Conservation (phyloP, 2,329 filamentous ascomycete species). For the Apiospora rasikravindrae region DNA sequence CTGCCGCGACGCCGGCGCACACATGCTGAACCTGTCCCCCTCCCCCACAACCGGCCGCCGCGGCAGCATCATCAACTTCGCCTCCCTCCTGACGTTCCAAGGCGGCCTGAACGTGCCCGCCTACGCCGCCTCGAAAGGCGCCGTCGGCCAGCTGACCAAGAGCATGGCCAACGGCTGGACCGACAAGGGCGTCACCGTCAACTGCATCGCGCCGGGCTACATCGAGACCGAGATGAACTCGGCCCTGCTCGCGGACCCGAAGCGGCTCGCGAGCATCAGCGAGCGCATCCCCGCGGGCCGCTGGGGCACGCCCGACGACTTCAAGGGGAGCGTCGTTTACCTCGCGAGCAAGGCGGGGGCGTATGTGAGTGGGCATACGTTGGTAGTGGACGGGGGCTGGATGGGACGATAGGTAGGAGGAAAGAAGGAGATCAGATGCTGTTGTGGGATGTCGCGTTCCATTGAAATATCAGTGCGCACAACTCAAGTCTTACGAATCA, state of each 20-base stretch:
- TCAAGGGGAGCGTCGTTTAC: conserved; percentile 55
- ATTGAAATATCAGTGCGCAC: no score
- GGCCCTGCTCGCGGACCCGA: conserved; percentile 43
- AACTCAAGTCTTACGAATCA: no score
- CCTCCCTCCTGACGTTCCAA: conserved; percentile 80
- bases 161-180: conserved; percentile 63
- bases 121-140: conserved; percentile 64
- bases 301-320: conserved; percentile 55
- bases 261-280: conserved; percentile 45
- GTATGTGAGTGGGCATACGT: conserved; percentile 56
- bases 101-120: conserved; percentile 88
- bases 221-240: conserved; percentile 54
- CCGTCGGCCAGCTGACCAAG: conserved; percentile 62
- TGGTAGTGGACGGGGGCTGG: conserved; percentile 60
- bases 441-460: no score
- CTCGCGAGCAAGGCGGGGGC: conserved; percentile 53
- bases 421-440: background rate
- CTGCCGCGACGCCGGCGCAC: conserved; percentile 76
- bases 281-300: conserved; percentile 55
- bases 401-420: conserved; percentile 38
- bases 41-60: conserved; percentile 50
- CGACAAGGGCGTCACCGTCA: conserved; percentile 42
- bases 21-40: conserved; percentile 69
- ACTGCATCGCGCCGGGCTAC: conserved; percentile 47
- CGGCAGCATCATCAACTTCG: conserved; percentile 84